Percentiles rank a stretch among this genome's conserved stretches.
These are phyloP conservation scores for Acanthamoeba lenticulata DNA, from an alignment of 208 protist species.

Conservation along the genomic window DNA sequence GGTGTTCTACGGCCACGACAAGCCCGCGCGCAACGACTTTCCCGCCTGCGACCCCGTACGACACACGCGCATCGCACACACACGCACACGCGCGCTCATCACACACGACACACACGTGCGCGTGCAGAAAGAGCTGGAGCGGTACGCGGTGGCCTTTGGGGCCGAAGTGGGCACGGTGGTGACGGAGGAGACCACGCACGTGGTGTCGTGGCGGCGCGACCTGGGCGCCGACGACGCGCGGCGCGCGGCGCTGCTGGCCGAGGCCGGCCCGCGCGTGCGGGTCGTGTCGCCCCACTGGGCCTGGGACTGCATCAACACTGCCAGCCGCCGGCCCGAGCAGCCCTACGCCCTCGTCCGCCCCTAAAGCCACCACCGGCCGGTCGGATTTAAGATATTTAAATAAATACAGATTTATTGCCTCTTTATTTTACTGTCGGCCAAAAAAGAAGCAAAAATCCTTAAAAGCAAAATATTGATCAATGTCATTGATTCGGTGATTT, in stretches of 20 bases:
- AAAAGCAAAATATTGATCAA: no score
- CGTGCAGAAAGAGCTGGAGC: not conserved
- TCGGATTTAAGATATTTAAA: no score
- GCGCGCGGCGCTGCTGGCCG: not conserved
- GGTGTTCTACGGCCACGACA: conserved; percentile 10
- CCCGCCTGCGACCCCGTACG: not conserved
- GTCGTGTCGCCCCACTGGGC: not conserved
- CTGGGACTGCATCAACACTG: conserved; percentile 16
- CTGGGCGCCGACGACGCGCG: not conserved
- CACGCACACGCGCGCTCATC: not conserved
- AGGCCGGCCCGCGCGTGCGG: not conserved
- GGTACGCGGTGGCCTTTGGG: conserved; percentile 5
- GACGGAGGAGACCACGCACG: conserved; percentile 28
- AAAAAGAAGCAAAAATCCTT: no score
- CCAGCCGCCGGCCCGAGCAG: conserved; percentile 8
- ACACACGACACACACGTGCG: no score
- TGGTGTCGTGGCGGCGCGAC: conserved; percentile 31
- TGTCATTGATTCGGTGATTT: no score
- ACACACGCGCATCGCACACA: not conserved
- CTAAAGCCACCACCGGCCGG: no score
- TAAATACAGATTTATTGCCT: no score
- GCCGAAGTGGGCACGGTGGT: not conserved
- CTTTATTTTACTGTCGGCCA: no score
- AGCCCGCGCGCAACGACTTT: not conserved
- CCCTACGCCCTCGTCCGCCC: no score